Percentiles rank a stretch among this genome's conserved stretches.
These are phyloP conservation scores for Wickerhamiella azyma DNA, from an alignment of 805 yeast species.

Conservation along the genomic window DNA sequence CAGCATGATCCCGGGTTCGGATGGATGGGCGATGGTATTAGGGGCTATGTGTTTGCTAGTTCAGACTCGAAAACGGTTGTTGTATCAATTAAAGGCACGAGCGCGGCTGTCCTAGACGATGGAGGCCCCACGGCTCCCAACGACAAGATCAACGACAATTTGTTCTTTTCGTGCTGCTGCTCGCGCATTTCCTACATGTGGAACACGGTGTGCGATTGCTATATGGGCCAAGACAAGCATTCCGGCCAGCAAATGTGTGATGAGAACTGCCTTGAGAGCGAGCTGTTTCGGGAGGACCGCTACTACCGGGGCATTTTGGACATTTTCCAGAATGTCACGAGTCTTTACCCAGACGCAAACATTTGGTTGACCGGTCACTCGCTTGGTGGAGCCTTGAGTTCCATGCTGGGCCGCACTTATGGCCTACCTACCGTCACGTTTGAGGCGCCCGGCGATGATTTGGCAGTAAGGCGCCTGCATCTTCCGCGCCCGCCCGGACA, in stretches of 20 bases:
- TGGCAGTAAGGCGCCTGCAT: constrained; percentile 74
- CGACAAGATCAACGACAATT: constrained; percentile 78
- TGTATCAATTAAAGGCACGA: constrained; percentile 79
- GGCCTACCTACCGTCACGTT: constrained; percentile 83
- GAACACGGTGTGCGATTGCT: constrained; percentile 94
- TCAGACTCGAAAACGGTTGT: constrained; percentile 46
- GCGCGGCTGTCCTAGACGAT: constrained; percentile 51
- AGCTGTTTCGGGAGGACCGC: constrained; percentile 56
- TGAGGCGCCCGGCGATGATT: constrained; percentile 84
- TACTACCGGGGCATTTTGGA: constrained; percentile 72
- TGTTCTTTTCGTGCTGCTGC: constrained; percentile 89
- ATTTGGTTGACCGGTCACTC: constrained; percentile 96
- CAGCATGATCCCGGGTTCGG: constrained; percentile 52
- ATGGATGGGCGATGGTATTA: constrained; percentile 71
- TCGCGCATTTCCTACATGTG: constrained; percentile 83
- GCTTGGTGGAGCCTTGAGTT: constrained; percentile 76
- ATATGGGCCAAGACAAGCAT: constrained; percentile 39
- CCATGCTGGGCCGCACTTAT: constrained; percentile 72
- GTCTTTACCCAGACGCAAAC: constrained; percentile 50
- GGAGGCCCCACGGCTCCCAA: constrained; percentile 59
- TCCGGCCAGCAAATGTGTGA: constrained; percentile 53
- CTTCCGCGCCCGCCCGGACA: constrained; percentile 88
- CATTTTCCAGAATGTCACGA: constrained; percentile 57
- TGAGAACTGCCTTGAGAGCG: constrained; percentile 71
- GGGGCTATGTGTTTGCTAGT: constrained; percentile 81